Conservation (phyloP, 495 filamentous ascomycete species). For the Penicillium chermesinum region DNA sequence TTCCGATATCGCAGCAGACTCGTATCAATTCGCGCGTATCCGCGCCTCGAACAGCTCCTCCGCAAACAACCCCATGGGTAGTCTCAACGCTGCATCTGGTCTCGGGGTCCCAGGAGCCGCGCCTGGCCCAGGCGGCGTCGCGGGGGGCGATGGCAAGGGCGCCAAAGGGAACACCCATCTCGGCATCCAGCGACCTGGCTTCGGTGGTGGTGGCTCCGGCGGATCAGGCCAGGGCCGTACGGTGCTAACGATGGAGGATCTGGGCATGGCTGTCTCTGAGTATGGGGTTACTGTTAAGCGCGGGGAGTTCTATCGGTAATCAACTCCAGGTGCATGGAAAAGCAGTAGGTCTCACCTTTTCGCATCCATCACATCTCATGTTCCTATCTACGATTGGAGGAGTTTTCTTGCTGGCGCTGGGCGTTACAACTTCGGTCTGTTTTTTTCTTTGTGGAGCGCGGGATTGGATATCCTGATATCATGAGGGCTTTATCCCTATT, state of each 20-base stretch:
- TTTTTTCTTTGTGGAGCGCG: not conserved
- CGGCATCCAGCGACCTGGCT: conserved; percentile 86
- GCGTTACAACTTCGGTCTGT: conserved; percentile 16
- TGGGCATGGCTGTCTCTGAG: conserved; percentile 95
- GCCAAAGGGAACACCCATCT: conserved; percentile 60
- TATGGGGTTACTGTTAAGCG: conserved; percentile 96
- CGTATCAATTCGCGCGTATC: conserved; percentile 95
- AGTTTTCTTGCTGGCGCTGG: conserved; percentile 14
- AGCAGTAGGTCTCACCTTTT: not conserved
- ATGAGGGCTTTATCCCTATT: conserved; percentile 4
- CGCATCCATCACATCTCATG: not conserved
- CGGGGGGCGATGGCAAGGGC: conserved; percentile 53
- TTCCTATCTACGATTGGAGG: conserved; percentile 6
- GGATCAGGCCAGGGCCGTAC: conserved; percentile 82
- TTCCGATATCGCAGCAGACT: conserved; percentile 93
- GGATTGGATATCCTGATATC: conserved; percentile 18
- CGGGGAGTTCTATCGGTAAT: conserved; percentile 92
- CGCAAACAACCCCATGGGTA: conserved; percentile 82
- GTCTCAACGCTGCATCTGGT: conserved; percentile 71
- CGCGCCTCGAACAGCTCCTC: conserved; percentile 81
- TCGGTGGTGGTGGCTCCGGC: conserved; percentile 86
- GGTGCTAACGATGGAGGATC: conserved; percentile 96
- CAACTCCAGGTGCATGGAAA: not conserved
- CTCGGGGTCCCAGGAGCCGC: conserved; percentile 57
- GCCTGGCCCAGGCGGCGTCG: conserved; percentile 49